Percentiles rank a stretch among this genome's conserved stretches.
These are phyloP conservation scores for Alternaria gansuensis DNA, from an alignment of 2,329 filamentous ascomycete species.

Conservation along the genomic window DNA sequence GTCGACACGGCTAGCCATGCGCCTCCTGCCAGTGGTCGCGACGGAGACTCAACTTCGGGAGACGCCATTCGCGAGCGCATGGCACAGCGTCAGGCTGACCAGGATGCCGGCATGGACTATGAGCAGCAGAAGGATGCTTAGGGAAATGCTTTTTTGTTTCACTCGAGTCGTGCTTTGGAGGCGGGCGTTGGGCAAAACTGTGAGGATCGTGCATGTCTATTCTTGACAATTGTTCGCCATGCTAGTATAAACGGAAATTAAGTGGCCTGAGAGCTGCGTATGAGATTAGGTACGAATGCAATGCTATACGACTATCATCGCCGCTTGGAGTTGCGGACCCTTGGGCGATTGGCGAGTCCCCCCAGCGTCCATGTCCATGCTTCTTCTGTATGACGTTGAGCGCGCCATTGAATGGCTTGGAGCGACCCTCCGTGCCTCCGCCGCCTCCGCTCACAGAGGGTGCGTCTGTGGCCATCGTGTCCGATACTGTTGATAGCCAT, in stretches of 20 bases:
- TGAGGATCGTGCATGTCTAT: conserved; percentile 1
- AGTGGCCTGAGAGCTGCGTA: conserved; percentile 1
- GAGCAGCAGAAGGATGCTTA: conserved; percentile 35
- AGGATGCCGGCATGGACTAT: conserved; percentile 37
- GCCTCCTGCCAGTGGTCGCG: conserved; percentile 41
- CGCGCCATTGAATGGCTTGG: conserved; percentile 22
- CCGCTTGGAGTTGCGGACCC: conserved; percentile 4
- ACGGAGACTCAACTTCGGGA: conserved; percentile 67
- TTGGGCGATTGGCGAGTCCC: conserved; percentile 29
- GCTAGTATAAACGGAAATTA: neutral
- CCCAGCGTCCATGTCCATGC: conserved; percentile 10
- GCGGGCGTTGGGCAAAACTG: conserved; percentile 19
- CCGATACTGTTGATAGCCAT: conserved; percentile 23
- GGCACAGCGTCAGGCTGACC: conserved; percentile 39
- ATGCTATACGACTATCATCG: conserved; percentile 10
- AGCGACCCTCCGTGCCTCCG: conserved; percentile 22
- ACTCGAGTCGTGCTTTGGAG: conserved; percentile 13
- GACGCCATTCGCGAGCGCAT: conserved; percentile 67
- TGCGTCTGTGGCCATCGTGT: conserved; percentile 16
- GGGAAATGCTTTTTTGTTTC: conserved; percentile 10
- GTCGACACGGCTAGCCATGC: conserved; percentile 53
- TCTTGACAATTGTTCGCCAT: conserved; percentile 13
- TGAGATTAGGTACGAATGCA: conserved; percentile 8
- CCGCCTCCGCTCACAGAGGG: neutral
- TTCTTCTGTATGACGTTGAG: conserved; percentile 28